Conservation (phyloP, 768 basidiomycete species). For the Holtermannia corniformis region DNA sequence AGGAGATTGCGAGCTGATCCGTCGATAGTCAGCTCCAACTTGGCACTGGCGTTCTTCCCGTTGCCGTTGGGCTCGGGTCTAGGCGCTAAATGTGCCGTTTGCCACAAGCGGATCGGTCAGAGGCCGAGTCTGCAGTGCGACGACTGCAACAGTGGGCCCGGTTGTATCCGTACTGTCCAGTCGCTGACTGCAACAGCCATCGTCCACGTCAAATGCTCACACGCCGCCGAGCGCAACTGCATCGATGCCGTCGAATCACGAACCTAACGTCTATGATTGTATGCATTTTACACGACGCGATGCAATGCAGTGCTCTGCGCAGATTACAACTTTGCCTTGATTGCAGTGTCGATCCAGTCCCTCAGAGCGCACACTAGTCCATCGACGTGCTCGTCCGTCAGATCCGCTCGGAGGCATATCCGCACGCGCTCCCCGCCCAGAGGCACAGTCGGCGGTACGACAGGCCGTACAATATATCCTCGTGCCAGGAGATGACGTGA, state of each 20-base stretch:
- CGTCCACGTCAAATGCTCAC: constrained; percentile 38
- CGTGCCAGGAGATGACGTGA: constrained; percentile 52
- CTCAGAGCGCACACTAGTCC: constrained; percentile 48
- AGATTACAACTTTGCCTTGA: constrained; percentile 12
- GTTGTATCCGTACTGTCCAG: constrained; percentile 3
- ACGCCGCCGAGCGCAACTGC: constrained; percentile 28
- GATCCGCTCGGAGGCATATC: constrained; percentile 77
- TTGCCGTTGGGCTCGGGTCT: constrained; percentile 7
- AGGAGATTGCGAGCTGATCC: background rate
- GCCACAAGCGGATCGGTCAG: constrained; percentile 26
- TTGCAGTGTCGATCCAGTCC: constrained; percentile 29
- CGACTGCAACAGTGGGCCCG: constrained; percentile 38
- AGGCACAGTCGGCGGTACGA: constrained; percentile 69
- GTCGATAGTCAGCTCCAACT: constrained; percentile 21
- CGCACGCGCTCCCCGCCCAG: constrained; percentile 74
- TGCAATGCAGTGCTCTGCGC: background rate
- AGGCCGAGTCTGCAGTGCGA: constrained; percentile 36
- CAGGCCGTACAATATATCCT: constrained; percentile 42
- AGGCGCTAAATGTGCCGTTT: constrained; percentile 25
- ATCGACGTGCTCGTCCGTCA: constrained; percentile 57
- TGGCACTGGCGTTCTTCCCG: constrained; percentile 31
- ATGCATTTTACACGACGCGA: background rate
- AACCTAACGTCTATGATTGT: background rate
- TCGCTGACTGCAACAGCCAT: constrained; percentile 15
- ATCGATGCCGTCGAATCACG: constrained; percentile 7